phyloP scores from a whole-genome alignment of 306 rosid genomes.

The Fagus crenata region DNA sequence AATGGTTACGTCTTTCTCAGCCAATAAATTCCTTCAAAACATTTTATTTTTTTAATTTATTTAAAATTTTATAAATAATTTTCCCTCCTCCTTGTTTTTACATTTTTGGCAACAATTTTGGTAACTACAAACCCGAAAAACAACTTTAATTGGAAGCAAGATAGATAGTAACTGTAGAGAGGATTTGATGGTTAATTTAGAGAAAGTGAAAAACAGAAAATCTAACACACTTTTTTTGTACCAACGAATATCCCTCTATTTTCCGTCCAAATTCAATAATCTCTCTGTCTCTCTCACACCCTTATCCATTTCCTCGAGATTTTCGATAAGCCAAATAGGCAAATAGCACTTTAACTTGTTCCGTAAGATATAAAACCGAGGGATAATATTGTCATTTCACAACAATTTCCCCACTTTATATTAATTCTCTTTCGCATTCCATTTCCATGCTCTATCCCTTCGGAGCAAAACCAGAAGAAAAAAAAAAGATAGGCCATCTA shows the following conservation, averaged over 20 bases:
- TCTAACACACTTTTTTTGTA: not conserved
- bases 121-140: no score
- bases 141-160: no score
- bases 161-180: no score
- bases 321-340: constrained; percentile 16
- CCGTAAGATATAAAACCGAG: not conserved
- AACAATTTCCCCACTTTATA: not conserved
- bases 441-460: no score
- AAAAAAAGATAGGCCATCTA: no score
- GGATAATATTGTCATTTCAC: constrained; percentile 32
- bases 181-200: no score
- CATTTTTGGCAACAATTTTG: not conserved
- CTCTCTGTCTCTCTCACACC: not conserved
- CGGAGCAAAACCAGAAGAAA: no score
- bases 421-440: constrained; percentile 4
- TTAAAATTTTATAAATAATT: no score
- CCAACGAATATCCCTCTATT: not conserved
- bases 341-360: constrained; percentile 9
- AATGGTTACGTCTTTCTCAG: no score
- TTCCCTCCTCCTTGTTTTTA: not conserved
- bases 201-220: not conserved
- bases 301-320: constrained; percentile 34
- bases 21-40: no score
- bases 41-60: not conserved
- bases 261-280: constrained; percentile 16